Base-by-base conservation (phyloP, 495 filamentous ascomycete genomes). In the Neurospora sp. region DNA sequence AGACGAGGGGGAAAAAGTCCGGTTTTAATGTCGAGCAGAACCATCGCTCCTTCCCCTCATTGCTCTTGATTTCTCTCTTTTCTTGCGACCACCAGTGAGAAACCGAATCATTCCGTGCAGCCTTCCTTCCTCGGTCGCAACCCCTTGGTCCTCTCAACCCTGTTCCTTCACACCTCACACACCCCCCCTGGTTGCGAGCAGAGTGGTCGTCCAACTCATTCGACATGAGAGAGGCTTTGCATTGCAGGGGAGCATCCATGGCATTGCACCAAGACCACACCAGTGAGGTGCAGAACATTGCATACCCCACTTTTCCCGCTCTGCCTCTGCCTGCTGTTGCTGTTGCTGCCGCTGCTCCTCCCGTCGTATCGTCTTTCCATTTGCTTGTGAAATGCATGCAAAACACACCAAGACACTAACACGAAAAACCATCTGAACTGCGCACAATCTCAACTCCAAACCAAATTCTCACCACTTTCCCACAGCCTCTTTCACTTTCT, bases 11-110 rank as follows among this genome's bases (percentile, higher is more conserved):
- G 79, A 76, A 66, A 35, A 35, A 78, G 78, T 81, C 78, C 78
- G 83, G 80, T 85, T 85, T 86, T 86, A 86, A 83, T 81, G 72
- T 82, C 74, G 75, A 73, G n/a, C 72, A 70, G 54, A 66, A 35
- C 70, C 16, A 20, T 18, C 73, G 54, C 44, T 72, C 72, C 59
- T 75, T 72, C 42, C 71, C 41, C 42, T 66, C 69, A 23, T 69
- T 71, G 31, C 31, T 71, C 70, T 16, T 46, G 66, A 18, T 71
- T 35, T 59, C 70, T 59, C 40, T 48, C 40, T 31, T n/a, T 23
- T 16, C 69, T 48, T 69, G 39, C 14, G 27, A 35, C 23, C 12
- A 18, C 54, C 54, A 66, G 54, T 66, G 54, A 35, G 54, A 66
- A 66, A 66, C 27, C 54, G 54, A 66, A 66, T 18, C 54, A 66